These are phyloP conservation scores for Stipa capillata DNA, from an alignment of 176 grass and related monocot species.

Conservation along the genomic window DNA sequence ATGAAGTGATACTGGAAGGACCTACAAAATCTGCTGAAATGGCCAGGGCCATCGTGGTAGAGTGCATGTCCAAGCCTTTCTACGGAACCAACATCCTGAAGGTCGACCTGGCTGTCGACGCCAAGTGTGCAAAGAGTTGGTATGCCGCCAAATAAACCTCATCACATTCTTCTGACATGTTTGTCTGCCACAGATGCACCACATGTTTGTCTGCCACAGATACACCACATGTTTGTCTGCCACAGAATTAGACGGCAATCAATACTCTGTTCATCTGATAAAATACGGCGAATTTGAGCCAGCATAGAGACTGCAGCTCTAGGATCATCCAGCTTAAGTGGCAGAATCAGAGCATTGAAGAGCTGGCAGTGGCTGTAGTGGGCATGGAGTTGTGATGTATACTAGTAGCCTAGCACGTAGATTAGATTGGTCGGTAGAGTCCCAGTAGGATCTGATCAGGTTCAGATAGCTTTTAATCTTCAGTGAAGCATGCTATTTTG, in stretches of 20 bases:
- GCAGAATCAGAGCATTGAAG: background rate
- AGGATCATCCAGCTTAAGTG: background rate
- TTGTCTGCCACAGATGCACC: constrained; percentile 36
- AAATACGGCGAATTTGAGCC: background rate
- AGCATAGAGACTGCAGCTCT: background rate
- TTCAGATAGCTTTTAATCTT: background rate
- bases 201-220: too few species aligned
- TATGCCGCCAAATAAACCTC: constrained; percentile 92
- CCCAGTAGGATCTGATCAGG: background rate
- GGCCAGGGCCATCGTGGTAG: constrained; percentile 61
- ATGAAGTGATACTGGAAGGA: constrained; percentile 83
- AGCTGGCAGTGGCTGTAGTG: background rate
- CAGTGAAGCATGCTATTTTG: constrained; percentile 12
- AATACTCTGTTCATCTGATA: background rate
- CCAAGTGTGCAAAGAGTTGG: constrained; percentile 80
- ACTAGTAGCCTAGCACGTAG: background rate
- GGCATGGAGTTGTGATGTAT: background rate
- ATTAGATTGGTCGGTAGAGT: background rate
- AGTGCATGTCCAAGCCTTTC: constrained; percentile 94
- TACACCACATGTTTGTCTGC: background rate
- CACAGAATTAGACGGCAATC: background rate
- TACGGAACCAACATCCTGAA: constrained; percentile 57
- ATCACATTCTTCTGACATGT: too few species aligned
- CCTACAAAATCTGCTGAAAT: constrained; percentile 62
- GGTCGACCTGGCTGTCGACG: constrained; percentile 72